phyloP scores from a whole-genome alignment of 768 basidiomycete genomes.

The Macrolepiota albuminosa region DNA sequence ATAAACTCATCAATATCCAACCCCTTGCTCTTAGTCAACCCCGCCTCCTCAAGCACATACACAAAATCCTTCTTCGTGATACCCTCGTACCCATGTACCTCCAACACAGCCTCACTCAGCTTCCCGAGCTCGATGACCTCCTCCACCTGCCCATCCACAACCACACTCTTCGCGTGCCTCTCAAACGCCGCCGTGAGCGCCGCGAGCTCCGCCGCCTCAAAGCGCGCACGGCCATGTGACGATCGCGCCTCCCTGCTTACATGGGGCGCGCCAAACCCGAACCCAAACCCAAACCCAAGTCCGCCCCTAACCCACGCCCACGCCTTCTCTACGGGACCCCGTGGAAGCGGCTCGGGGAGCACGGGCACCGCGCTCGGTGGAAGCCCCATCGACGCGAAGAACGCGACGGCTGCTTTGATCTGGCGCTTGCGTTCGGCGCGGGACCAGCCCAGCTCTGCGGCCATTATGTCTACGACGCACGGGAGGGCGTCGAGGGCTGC shows the following conservation, averaged over 20 bases:
- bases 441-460: conserved; percentile 78
- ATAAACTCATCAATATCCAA: conserved; percentile 85
- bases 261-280: neutral
- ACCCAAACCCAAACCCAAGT: conserved; percentile 30
- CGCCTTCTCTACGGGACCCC: conserved; percentile 23
- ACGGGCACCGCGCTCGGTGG: conserved; percentile 39
- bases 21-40: conserved; percentile 48
- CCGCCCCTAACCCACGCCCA: conserved; percentile 27
- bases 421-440: conserved; percentile 53
- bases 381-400: conserved; percentile 85
- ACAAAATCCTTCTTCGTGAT: conserved; percentile 20
- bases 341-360: conserved; percentile 21
- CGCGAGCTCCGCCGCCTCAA: conserved; percentile 40
- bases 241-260: neutral
- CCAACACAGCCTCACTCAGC: conserved; percentile 38
- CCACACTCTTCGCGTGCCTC: conserved; percentile 20
- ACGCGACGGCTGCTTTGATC: conserved; percentile 51
- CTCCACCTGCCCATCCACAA: conserved; percentile 22
- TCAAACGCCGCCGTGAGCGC: conserved; percentile 36
- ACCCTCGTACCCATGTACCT: conserved; percentile 54
- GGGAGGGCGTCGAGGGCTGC: conserved; percentile 84
- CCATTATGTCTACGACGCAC: conserved; percentile 88
- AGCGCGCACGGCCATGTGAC: conserved; percentile 34
- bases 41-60: conserved; percentile 75
- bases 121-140: conserved; percentile 35